Base-by-base conservation (phyloP, 169 alveolate species). In the Cystoisospora suis region DNA sequence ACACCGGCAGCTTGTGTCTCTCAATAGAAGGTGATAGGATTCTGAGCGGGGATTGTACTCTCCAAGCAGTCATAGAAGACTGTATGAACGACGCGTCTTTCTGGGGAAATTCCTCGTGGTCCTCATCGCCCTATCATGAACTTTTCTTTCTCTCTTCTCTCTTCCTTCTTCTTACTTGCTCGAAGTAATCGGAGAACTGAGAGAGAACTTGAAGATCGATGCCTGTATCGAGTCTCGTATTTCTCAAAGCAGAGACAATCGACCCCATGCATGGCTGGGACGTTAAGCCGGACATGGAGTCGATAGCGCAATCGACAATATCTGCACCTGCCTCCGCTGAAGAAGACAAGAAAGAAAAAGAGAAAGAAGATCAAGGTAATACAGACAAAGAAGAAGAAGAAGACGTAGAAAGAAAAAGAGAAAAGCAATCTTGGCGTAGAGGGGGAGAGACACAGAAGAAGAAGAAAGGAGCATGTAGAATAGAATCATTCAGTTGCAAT, bases 221-320 rank as follows among this genome's bases (percentile, higher is more conserved):
- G 15, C 69, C 81, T 2, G 81, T 42, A 32, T 53, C 83, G 0
- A 53, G 46, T 1, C 17, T n/a, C 32, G 90, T 69, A 36, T 59
- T 58, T 40, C 40, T 20, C 61, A 86, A 70, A 6, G 90, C 32
- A 0, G 90, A 3, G 17, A 86, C 90, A 9, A 86, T 40, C 29
- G 90, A 77, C n/a, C 90, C 90, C 90, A 86, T 86, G 42, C 72
- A 59, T 46, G 90, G 90, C 38, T 86, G 90, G 17, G 90, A 86
- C 15, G 90, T 86, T 72, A 86, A 81, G 7, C 90, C 90, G 29
- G 81, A 32, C 61, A 86, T 6, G 20, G 81, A n/a, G 70, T 86
- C 90, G 15, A 86, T 32, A 3, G 75, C 44, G 40, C 32, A 53
- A 70, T 86, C 90, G 61, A 86, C 90, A 3, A 59, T 40, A 36